Evolutionary conservation across 192 early-diverging fungal species (phyloP), one percentile per base, ranked within the genome.

Genomic region (Dissophora ornata): DNA sequence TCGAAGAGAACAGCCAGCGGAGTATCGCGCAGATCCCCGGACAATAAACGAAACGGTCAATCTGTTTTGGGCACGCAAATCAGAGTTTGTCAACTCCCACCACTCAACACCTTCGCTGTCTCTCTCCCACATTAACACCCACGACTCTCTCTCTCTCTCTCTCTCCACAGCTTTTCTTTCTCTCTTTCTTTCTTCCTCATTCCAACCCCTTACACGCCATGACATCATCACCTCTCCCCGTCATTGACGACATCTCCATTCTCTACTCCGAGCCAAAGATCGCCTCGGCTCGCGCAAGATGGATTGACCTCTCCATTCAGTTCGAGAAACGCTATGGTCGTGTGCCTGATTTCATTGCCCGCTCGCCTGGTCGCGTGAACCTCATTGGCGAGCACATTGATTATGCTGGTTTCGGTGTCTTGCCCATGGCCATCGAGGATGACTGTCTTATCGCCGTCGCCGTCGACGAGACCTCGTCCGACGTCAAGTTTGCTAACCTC

Each of bases 341-440:
- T 49, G 57, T 74, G 40, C 93, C 95, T 0, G 88, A 91, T 32
- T 95, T 96, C 80, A 89, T 93, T 51, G 93, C 90, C 36, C 90
- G 97, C 30, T 90, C 93, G 3, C 96, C 97, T 4, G 97, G 97
- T 36, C 86, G 95, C n/a, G 95, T 97, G 30, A 98, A 98, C 83
- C 83, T 98, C 32, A 98, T 98, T 71, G 97, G 96, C 34, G 97
- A 98, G 73, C 97, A 98, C 74, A 92, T 98, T 48, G 97, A 98
- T 83, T 97, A 97, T 83, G 91, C 90, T 66, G 96, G 95, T 24
- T 94, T 92, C 61, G 93, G 93, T 18, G 97, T 98, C 16, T 86
- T 98, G 22, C 97, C 97, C 33, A 97, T 97, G 96, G 97, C 95
- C 38, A 91, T 98, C 65, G 93, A 91, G 42, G 86, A 92, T 36